Base-by-base conservation (phyloP, 1,284 basidiomycete genomes). In the Heliocybe sulcata region DNA sequence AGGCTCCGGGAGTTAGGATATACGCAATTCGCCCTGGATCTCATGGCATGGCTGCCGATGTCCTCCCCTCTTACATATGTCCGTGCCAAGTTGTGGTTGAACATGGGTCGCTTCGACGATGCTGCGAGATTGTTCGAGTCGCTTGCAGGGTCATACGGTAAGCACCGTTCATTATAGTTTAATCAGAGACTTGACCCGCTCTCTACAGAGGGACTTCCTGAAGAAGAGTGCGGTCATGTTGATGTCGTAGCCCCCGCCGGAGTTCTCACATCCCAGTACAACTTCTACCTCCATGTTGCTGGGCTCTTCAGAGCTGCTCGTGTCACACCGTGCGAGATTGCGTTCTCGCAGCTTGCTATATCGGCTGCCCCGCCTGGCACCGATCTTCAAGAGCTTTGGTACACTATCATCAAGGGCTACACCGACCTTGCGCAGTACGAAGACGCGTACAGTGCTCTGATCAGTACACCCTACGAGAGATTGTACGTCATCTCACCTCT, bases 361-460 rank as follows among this genome's bases (percentile, higher is more conserved):
- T 83, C 87, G n/a, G 77, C 78, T 51, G 81, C 83, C 11, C 75
- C 81, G 29, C 63, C 67, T 26, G 77, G 74, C 25, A 68, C 71
- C 20, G 80, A 87, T 59, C 81, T 81, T 2, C 72, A 79, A 33
- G 77, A 82, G 22, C 69, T 96, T 47, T 95, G 92, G 92, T 78
- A 77, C 56, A 84, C 75, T 56, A 75, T 94, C n/a, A 90, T 90
- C 69, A 81, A 85, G 65, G 88, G 89, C 26, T 81, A 87, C 57
- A 82, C 82, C 19, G 84, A 88, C 53, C 72, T 92, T 38, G 82
- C 80, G 3, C 72, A 81, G 58, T 96, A 87, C 69, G 90, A 94
- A 62, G 86, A 93, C 62, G 94, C 94, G 0, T 96, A 96, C 72
- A 77, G 83, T 51, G 77, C 83, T 4, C 72, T 96, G 61, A 82